Evolutionary conservation across 2,329 filamentous ascomycete species (phyloP).

Genomic region (Ambrosiella xylebori): DNA sequence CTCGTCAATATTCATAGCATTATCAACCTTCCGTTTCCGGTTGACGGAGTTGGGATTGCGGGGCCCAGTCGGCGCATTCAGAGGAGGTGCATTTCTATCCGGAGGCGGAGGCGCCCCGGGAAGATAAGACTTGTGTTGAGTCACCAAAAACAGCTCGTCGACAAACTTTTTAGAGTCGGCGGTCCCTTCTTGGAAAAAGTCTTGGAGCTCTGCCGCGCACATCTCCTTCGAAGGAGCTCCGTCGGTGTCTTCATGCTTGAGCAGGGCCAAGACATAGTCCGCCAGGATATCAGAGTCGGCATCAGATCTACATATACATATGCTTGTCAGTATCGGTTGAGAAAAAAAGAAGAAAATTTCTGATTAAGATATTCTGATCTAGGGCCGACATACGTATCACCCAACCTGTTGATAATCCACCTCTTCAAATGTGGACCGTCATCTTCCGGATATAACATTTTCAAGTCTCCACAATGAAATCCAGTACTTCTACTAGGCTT

Average conservation of each 20-base stretch:
- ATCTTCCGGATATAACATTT: constrained; percentile 45
- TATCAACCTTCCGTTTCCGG: constrained; percentile 4
- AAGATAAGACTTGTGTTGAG: constrained; percentile 38
- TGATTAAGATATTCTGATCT: neutral
- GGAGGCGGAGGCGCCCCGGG: constrained; percentile 28
- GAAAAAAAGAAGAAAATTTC: neutral
- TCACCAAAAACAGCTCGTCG: constrained; percentile 42
- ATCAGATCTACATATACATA: constrained; percentile 42
- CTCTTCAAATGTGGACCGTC: constrained; percentile 49
- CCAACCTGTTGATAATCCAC: constrained; percentile 63
- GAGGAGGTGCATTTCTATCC: neutral
- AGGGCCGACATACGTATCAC: constrained; percentile 44
- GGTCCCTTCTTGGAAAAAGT: constrained; percentile 52
- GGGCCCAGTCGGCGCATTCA: constrained; percentile 5
- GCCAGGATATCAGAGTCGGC: constrained; percentile 68
- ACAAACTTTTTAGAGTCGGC: constrained; percentile 18
- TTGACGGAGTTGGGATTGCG: constrained; percentile 1
- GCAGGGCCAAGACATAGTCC: constrained; percentile 66
- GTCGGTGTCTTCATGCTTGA: constrained; percentile 48
- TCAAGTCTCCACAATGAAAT: neutral
- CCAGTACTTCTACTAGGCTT: neutral
- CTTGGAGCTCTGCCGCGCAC: constrained; percentile 54
- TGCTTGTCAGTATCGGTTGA: neutral
- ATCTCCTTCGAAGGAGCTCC: constrained; percentile 45
- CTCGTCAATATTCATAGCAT: neutral